A percentile compares a stretch with the other conserved stretches of the same genome.
Conservation (phyloP, 805 yeast genomes). For the Lipomyces yamanashiensis region DNA sequence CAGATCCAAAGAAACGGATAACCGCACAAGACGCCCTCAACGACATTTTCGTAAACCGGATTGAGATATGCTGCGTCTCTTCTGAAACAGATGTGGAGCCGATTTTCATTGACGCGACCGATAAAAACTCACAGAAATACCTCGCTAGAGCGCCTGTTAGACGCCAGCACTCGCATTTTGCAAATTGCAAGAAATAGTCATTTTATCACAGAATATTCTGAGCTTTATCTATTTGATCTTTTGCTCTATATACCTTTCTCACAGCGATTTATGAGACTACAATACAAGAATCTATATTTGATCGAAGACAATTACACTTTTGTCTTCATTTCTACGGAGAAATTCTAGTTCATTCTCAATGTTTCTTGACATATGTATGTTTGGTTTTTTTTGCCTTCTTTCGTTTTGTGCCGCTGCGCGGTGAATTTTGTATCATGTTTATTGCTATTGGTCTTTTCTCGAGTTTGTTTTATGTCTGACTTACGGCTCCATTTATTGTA, state of each 20-base stretch:
- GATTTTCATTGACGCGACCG: constrained; percentile 21
- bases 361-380: too few relatives aligned
- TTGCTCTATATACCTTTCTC: too few relatives aligned
- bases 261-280: too few relatives aligned
- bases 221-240: background rate
- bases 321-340: too few relatives aligned
- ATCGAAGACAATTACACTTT: too few relatives aligned
- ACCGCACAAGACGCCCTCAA: constrained; percentile 70
- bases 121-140: constrained; percentile 16
- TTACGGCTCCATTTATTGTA: too few relatives aligned
- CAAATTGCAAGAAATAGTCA: constrained; percentile 19
- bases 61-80: constrained; percentile 37
- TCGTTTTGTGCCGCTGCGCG: constrained; percentile 1
- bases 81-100: constrained; percentile 12
- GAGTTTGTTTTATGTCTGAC: background rate
- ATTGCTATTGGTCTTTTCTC: background rate
- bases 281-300: too few relatives aligned
- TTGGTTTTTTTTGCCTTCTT: background rate
- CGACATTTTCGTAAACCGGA: constrained; percentile 70
- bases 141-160: constrained; percentile 24
- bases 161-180: constrained; percentile 28
- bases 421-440: background rate
- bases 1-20: constrained; percentile 80
- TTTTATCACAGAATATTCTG: background rate
- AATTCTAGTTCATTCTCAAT: too few relatives aligned